These are phyloP conservation scores for Blastocystis sp. DNA, from an alignment of 352 stramenopile genomes.

Conservation along the genomic window DNA sequence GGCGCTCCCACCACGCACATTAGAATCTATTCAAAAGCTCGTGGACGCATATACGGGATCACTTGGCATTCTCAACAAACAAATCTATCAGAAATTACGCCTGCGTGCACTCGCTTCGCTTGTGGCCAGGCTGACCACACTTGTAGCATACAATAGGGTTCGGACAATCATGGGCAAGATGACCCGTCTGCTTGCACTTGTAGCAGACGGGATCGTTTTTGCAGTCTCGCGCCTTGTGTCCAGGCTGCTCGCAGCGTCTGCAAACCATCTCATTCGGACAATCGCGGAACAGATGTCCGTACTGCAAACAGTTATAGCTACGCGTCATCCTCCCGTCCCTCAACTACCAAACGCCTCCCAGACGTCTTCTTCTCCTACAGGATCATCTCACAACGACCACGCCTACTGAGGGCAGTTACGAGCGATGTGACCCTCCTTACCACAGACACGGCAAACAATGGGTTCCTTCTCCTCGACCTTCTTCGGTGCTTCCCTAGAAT, in stretches of 20 bases:
- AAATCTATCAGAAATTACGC: conserved; percentile 1
- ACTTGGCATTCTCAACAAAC: conserved; percentile 6
- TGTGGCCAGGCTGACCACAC: conserved; percentile 48
- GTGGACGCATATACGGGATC: neutral
- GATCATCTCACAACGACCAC: neutral
- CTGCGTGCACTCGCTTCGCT: conserved; percentile 43
- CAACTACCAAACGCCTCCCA: neutral
- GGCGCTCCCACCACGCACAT: neutral
- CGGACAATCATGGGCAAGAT: conserved; percentile 57
- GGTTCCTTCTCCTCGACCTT: neutral
- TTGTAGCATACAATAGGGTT: conserved; percentile 57
- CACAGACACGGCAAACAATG: conserved; percentile 46
- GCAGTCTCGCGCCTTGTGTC: conserved; percentile 43
- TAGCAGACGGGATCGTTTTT: conserved; percentile 58
- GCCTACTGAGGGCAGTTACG: neutral
- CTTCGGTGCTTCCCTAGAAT: neutral
- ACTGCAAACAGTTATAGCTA: conserved; percentile 41
- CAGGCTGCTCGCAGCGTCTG: conserved; percentile 50
- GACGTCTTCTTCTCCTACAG: neutral
- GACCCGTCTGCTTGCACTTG: conserved; percentile 58
- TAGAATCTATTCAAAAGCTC: neutral
- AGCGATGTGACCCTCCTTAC: neutral
- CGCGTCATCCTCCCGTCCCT: neutral
- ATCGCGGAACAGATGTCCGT: conserved; percentile 11
- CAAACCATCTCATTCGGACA: conserved; percentile 55